Base-by-base conservation (phyloP, 2,329 filamentous ascomycete species). In the Rhinocladiella mackenziei region DNA sequence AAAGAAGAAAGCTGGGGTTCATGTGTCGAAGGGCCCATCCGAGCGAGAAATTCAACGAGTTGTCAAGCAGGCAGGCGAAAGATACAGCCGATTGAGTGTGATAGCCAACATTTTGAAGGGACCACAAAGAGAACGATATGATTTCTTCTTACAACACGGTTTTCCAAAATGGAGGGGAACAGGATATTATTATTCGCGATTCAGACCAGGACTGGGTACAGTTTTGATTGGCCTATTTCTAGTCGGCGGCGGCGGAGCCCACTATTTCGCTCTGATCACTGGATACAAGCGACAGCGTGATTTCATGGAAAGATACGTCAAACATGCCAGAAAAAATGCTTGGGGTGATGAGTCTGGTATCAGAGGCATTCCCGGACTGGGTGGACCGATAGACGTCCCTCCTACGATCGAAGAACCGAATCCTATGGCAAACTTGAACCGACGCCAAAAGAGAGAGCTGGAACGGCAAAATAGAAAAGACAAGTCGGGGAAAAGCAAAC, bases 161-260 rank as follows among this genome's bases (percentile, higher is more conserved):
- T 98, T 98, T 72, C 92, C 92, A 22, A 80, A 80, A 43, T 98
- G 92, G 92, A 89, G 91, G 71, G 92, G 92, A 46, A 96, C 91
- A 32, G 91, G 92, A 51, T 98, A 98, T 77, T 98, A 97, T 76
- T 98, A 98, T 73, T 82, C 81, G 59, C 83, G 92, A 45, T 96
- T 91, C 76, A 80, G 92, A 14, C 92, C 92, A 1, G 92, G 92
- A 6, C 73, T 97, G 32, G 88, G 87, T 47, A 86, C 86, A 10
- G 92, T 95, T 33, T 67, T 97, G 39, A 50, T 83, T 18, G 89
- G 91, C 35, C 70, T 94, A 29, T 88, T 97, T 66, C 64, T 95
- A 51, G 78, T 87, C 39, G 79, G 85, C 39, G 91, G 89, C 45
- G 92, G 92, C 52, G 86, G 74, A 20, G 83, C 86, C 26, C 92